Evolutionary conservation across 345 rosid genomes (phyloP).

Genomic region (Diplotaxis tenuifolia): DNA sequence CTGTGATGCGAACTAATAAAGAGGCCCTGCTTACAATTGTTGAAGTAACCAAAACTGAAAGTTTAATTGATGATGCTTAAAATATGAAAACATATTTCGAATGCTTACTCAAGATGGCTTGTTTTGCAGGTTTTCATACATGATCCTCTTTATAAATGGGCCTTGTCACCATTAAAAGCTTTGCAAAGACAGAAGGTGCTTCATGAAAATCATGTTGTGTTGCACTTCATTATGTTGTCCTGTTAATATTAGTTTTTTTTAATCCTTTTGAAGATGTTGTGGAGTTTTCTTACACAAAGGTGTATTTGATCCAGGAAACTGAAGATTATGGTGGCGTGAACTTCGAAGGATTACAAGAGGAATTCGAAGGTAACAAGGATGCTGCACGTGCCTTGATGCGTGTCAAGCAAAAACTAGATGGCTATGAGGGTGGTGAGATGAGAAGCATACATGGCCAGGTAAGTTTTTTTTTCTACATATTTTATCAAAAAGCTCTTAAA

Average conservation of each 20-base stretch:
- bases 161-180: slow-evolving; percentile 91
- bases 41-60: slow-evolving; percentile 58
- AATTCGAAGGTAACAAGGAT: slow-evolving; percentile 87
- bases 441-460: slow-evolving; percentile 97
- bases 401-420: slow-evolving; percentile 92
- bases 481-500: neutral
- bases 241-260: neutral
- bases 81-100: neutral
- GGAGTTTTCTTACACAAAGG: slow-evolving; percentile 2
- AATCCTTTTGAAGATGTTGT: neutral
- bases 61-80: neutral
- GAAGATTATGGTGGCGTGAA: slow-evolving; percentile 64
- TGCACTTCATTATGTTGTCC: slow-evolving; percentile 1
- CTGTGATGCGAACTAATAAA: slow-evolving; percentile 94
- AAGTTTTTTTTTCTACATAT: neutral
- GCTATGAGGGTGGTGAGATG: slow-evolving; percentile 94
- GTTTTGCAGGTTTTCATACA: slow-evolving; percentile 89
- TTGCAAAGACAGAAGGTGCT: slow-evolving; percentile 98
- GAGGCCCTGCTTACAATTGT: slow-evolving; percentile 92
- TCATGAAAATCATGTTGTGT: neutral
- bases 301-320: slow-evolving; percentile 50
- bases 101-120: slow-evolving; percentile 18
- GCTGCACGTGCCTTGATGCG: slow-evolving; percentile 92
- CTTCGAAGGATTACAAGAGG: slow-evolving; percentile 69
- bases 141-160: slow-evolving; percentile 99